A percentile compares a stretch with the other conserved stretches of the same genome.
Evolutionary conservation across 768 basidiomycete species (phyloP).

Genomic region (Strobilomyces confusus): DNA sequence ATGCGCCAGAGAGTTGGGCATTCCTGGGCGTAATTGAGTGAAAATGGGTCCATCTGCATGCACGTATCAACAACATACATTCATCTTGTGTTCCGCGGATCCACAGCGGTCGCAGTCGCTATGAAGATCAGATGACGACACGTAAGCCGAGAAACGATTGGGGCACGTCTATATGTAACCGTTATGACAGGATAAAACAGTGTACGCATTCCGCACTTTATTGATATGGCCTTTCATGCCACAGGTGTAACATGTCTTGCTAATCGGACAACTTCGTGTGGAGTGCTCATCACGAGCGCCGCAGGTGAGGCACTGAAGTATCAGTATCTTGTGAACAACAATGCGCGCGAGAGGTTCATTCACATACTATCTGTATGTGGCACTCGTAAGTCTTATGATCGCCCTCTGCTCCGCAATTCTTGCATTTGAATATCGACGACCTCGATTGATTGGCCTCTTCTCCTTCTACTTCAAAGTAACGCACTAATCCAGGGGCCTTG

Average conservation of each 20-base stretch:
- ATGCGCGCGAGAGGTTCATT: background rate
- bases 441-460: conserved; percentile 38
- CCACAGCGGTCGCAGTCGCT: conserved; percentile 69
- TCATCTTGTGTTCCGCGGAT: conserved; percentile 57
- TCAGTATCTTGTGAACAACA: conserved; percentile 1
- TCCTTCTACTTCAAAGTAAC: conserved; percentile 60
- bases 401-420: conserved; percentile 72
- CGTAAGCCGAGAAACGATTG: conserved; percentile 42
- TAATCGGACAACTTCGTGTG: conserved; percentile 74
- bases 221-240: conserved; percentile 84
- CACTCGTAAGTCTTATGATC: conserved; percentile 68
- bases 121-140: conserved; percentile 23
- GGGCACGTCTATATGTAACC: conserved; percentile 65
- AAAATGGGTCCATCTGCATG: background rate
- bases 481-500: conserved; percentile 46
- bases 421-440: conserved; percentile 57
- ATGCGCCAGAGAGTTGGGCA: conserved; percentile 81
- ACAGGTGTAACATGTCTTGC: conserved; percentile 75
- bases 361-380: conserved; percentile 64
- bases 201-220: conserved; percentile 35
- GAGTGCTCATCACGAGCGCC: conserved; percentile 77
- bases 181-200: background rate
- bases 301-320: conserved; percentile 68
- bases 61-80: conserved; percentile 40
- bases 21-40: conserved; percentile 47